Evolutionary conservation across 768 basidiomycete species (phyloP).

Genomic region (Daedalea quercina): DNA sequence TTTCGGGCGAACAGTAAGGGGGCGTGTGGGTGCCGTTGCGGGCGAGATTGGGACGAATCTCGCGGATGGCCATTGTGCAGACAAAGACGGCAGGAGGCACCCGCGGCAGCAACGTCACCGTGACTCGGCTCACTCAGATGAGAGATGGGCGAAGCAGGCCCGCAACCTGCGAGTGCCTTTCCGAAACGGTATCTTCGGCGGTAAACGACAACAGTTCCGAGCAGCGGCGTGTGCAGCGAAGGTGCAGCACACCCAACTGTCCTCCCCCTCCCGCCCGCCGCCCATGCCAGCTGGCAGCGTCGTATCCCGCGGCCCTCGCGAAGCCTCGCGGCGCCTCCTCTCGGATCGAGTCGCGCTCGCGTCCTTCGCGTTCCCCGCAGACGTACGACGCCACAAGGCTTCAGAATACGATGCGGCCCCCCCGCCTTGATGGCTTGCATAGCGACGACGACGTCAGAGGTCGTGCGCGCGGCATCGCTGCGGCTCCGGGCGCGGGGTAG

Average conservation of each 20-base stretch:
- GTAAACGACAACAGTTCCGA: constrained; percentile 7
- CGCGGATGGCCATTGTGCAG: no score
- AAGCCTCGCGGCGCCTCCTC: background rate
- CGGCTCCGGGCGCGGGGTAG: background rate
- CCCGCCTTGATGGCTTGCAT: background rate
- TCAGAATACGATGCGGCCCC: background rate
- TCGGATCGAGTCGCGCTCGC: background rate
- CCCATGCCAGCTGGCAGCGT: background rate
- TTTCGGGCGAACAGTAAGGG: background rate
- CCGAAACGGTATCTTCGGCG: constrained; percentile 7
- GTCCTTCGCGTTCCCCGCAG: background rate
- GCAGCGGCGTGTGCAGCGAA: background rate
- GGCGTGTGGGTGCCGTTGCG: background rate
- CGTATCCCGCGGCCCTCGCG: background rate
- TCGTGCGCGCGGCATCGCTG: background rate
- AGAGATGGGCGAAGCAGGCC: background rate
- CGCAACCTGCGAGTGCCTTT: background rate
- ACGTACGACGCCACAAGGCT: background rate
- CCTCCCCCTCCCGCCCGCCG: background rate
- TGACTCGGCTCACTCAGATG: background rate
- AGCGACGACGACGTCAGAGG: background rate
- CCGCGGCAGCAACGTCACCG: background rate
- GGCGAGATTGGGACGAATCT: background rate
- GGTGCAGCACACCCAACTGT: background rate
- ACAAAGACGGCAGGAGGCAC: background rate